phyloP scores from a whole-genome alignment of 2,329 filamentous ascomycete genomes.

The Aspergillus sp. region DNA sequence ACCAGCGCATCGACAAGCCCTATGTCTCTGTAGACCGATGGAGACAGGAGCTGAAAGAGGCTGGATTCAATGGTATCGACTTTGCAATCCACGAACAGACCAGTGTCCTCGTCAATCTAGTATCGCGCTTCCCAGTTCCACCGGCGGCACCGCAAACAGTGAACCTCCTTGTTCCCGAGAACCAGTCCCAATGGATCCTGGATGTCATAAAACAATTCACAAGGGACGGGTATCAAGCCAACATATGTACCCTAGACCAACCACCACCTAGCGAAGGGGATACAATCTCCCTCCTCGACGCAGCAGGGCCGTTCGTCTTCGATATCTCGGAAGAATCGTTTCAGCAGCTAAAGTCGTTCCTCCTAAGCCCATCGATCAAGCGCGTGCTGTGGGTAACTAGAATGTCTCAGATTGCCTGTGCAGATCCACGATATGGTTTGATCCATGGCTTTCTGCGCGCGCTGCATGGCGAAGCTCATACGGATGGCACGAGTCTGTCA shows the following conservation, averaged over 20 bases:
- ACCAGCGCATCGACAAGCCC: neutral
- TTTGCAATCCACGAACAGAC: neutral
- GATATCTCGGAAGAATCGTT: neutral
- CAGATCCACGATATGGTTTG: constrained; percentile 23
- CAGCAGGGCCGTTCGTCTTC: neutral
- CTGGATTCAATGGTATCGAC: constrained; percentile 8
- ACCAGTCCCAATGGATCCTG: neutral
- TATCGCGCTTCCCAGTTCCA: neutral
- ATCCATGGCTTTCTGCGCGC: constrained; percentile 1
- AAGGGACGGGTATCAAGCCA: neutral
- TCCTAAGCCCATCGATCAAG: neutral
- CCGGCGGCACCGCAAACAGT: neutral
- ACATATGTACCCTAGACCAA: neutral
- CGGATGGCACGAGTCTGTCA: constrained; percentile 11
- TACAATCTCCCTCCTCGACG: constrained; percentile 10
- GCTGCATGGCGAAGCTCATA: neutral
- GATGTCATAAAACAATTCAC: neutral
- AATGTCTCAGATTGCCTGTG: neutral
- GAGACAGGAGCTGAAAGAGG: neutral
- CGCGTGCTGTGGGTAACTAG: constrained; percentile 8
- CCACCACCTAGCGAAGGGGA: neutral
- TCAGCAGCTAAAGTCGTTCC: neutral
- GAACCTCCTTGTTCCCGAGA: neutral
- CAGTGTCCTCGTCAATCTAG: neutral
- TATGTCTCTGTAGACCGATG: constrained; percentile 1